Percentiles rank a stretch among this genome's conserved stretches.
These are phyloP conservation scores for Pigoraptor vietnamica DNA, from an alignment of 78 protist species.

Conservation along the genomic window DNA sequence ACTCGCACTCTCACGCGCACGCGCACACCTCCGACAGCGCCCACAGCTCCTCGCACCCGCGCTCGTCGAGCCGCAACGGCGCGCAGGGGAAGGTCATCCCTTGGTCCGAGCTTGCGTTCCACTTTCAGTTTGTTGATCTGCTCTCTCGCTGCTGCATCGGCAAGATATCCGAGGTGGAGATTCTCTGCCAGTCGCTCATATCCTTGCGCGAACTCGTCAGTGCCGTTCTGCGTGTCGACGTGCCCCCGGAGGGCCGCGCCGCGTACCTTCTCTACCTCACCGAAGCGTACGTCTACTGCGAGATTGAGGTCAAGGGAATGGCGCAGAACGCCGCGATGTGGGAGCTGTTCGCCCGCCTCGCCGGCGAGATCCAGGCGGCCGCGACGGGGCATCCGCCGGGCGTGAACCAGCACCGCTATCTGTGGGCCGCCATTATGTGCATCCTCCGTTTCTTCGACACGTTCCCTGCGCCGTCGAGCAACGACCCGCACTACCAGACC, in stretches of 20 bases:
- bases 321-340: background rate
- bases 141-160: background rate
- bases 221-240: background rate
- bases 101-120: background rate
- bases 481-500: background rate
- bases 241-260: background rate
- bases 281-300: background rate
- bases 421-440: background rate
- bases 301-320: background rate
- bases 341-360: background rate
- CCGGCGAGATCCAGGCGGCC: background rate
- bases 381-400: background rate
- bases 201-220: background rate
- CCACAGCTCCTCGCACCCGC: too few species aligned
- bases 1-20: too few species aligned
- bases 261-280: background rate
- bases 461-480: background rate
- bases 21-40: too few species aligned
- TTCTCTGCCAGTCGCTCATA: background rate
- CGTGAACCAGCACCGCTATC: background rate
- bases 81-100: too few species aligned
- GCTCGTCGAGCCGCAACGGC: too few species aligned
- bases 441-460: background rate
- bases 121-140: background rate
- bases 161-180: background rate